phyloP scores from a whole-genome alignment of 768 basidiomycete genomes.

The Pleurotus pulmonarius region DNA sequence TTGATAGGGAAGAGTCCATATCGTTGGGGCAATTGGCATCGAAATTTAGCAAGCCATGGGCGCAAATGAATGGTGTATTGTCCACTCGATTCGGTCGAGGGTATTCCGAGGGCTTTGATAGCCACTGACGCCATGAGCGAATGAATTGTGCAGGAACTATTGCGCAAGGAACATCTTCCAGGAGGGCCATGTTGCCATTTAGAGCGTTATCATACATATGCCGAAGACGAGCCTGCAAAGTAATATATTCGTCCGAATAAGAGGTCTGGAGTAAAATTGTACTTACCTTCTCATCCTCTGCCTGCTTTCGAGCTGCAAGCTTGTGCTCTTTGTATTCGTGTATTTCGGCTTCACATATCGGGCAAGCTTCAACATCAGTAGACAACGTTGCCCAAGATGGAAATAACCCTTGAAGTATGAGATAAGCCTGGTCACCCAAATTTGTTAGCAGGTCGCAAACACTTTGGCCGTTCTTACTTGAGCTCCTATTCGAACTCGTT shows the following conservation, averaged over 20 bases:
- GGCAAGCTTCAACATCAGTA: slow-evolving; percentile 49
- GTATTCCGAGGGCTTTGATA: slow-evolving; percentile 48
- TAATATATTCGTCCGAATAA: background rate
- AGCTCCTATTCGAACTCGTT: slow-evolving; percentile 58
- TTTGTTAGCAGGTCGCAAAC: background rate
- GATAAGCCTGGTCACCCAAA: slow-evolving; percentile 43
- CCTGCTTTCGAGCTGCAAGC: slow-evolving; percentile 56
- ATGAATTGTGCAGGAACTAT: slow-evolving; percentile 61
- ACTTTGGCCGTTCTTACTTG: slow-evolving; percentile 33
- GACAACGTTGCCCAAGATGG: slow-evolving; percentile 61
- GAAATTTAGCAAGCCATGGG: slow-evolving; percentile 57
- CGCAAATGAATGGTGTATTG: slow-evolving; percentile 62
- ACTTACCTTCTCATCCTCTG: slow-evolving; percentile 76
- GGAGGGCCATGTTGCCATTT: slow-evolving; percentile 38
- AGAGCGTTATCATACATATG: slow-evolving; percentile 57
- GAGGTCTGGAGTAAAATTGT: background rate
- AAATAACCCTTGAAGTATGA: slow-evolving; percentile 53
- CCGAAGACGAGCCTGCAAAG: slow-evolving; percentile 53
- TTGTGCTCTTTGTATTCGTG: slow-evolving; percentile 59
- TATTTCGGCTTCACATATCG: slow-evolving; percentile 56
- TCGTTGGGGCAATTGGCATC: slow-evolving; percentile 65
- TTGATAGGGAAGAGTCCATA: slow-evolving; percentile 48
- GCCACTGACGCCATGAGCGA: slow-evolving; percentile 69
- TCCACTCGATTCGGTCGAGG: slow-evolving; percentile 60
- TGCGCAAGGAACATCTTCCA: slow-evolving; percentile 50